Evolutionary conservation across 1,139 yeast species (phyloP), one percentile per base, ranked within the genome.

Genomic region (Geotrichum armillariae): DNA sequence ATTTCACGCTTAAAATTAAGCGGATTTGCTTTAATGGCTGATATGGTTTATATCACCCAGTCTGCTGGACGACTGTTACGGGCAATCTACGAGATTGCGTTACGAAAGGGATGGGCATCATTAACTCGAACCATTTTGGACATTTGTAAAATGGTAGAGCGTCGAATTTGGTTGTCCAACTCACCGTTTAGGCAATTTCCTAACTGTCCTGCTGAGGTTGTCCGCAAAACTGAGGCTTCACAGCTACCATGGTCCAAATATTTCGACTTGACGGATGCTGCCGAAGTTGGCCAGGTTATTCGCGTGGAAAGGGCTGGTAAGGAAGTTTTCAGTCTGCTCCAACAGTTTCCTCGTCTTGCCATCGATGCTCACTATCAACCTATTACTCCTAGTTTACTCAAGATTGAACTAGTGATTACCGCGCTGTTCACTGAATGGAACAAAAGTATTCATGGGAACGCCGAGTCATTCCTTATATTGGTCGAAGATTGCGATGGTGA

Each of bases 1-100:
- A 85, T 94, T 16, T 87, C 97, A 1, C 69, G 84, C 32, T 70
- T 91, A 36, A 71, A 75, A 9, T 71, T 94, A 14, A 95, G 86
- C 2, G 99, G 98, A 0, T 88, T 88, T 71, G 97, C 98, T 0
- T 70, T 94, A 53, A 81, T 85, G 76, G 83, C 97, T 0, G 99
- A 94, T 70, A 90, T 91, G 97, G 77, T 88, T 3, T 93, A 88
- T 62, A 80, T 94, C 37, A 87, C 94, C 0, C 99, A 93, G 65
- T 88, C 95, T 34, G 98, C 97, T 0, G 95, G 95, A 5, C 78
- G 99, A 64, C 68, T 94, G 38, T 72, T 91, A 48, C 72, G 97
- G 48, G 98, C 99, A 0, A 78, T 94, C 57, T 83, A 79, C 63
- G 97, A 93, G 63, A 80, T 93, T 22, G 78, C 89, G 8, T 60